phyloP scores from a whole-genome alignment of 176 grass and related monocot species.

The Oryza meridionalis region DNA sequence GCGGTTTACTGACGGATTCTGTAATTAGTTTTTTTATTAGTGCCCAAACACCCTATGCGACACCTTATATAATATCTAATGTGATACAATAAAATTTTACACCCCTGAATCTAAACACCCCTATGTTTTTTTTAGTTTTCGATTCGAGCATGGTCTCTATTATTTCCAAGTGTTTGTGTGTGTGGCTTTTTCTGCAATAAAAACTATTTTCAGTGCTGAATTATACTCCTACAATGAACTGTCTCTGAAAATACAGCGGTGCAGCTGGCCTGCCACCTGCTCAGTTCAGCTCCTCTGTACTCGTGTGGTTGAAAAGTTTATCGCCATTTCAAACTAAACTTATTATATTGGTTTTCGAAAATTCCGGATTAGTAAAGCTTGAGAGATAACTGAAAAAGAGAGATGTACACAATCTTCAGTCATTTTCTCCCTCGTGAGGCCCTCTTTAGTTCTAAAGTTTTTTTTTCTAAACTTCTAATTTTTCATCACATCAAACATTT shows the following conservation, averaged over 20 bases:
- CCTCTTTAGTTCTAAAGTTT: too few species aligned
- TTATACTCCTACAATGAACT: neutral
- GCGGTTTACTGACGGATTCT: too few species aligned
- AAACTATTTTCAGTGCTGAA: neutral
- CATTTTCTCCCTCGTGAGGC: neutral
- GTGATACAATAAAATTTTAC: too few species aligned
- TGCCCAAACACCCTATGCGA: too few species aligned
- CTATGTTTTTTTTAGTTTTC: neutral
- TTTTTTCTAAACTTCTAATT: too few species aligned
- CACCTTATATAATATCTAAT: too few species aligned
- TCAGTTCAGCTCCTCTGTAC: neutral
- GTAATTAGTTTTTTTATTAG: too few species aligned
- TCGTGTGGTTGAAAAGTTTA: neutral
- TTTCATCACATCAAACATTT: too few species aligned
- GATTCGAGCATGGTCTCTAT: constrained; percentile 18
- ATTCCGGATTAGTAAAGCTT: too few species aligned
- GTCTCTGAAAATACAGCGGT: neutral
- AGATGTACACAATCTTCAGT: neutral
- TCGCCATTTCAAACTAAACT: neutral
- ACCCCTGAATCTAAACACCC: too few species aligned
- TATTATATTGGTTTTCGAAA: neutral
- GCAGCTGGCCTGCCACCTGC: neutral
- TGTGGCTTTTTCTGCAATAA: constrained; percentile 19
- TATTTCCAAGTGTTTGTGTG: constrained; percentile 32
- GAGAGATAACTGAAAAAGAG: too few species aligned